A percentile compares a stretch with the other conserved stretches of the same genome.
These are phyloP conservation scores for Artemisia argyi DNA, from an alignment of 129 eudicot genomes.

Conservation along the genomic window DNA sequence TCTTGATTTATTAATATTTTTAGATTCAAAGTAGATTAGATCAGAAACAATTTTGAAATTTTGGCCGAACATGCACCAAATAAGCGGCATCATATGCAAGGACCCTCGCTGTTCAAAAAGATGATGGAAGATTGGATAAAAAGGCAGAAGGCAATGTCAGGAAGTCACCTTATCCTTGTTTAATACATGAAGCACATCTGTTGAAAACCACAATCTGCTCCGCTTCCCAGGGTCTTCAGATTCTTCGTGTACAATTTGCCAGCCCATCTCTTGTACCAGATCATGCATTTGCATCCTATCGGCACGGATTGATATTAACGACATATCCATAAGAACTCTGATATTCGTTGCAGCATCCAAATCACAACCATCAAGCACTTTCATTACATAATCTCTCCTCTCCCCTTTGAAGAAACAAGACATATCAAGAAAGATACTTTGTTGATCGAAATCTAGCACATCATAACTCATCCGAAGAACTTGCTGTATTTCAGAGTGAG, in stretches of 20 bases:
- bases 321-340: conserved; percentile 34
- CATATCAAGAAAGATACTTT: conserved; percentile 39
- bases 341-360: conserved; percentile 32
- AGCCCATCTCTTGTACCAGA: conserved; percentile 49
- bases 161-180: conserved; percentile 28
- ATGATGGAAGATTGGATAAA: neutral
- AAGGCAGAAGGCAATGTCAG: neutral
- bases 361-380: conserved; percentile 35
- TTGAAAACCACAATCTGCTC: conserved; percentile 37
- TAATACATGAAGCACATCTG: conserved; percentile 36
- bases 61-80: no score
- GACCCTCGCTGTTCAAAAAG: neutral
- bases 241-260: conserved; percentile 37
- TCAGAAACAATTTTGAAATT: no score
- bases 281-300: conserved; percentile 35
- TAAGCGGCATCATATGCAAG: neutral
- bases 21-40: no score
- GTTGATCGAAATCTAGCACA: conserved; percentile 29
- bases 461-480: conserved; percentile 37
- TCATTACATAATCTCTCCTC: conserved; percentile 25
- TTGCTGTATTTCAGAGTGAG: conserved; percentile 28
- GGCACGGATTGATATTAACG: conserved; percentile 17
- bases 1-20: no score
- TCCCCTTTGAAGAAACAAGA: conserved; percentile 43
- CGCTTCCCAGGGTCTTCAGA: conserved; percentile 27